These are phyloP conservation scores for Cercospora brassicicola DNA, from an alignment of 2,329 filamentous ascomycete genomes.

Conservation along the genomic window DNA sequence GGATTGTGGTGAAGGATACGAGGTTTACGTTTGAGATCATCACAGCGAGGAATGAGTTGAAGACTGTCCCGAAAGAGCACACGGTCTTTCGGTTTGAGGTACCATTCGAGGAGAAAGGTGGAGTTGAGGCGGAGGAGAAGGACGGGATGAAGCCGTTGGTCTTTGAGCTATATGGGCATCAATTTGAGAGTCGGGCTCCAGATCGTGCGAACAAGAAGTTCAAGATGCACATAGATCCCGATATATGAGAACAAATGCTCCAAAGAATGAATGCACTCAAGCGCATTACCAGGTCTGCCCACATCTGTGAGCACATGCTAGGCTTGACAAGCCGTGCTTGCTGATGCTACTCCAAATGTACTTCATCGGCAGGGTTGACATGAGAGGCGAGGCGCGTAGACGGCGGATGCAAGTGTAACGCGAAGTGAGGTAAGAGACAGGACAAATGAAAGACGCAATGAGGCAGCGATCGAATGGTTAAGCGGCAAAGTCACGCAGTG, in stretches of 20 bases:
- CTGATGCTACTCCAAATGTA: no score
- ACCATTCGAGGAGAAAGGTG: constrained; percentile 45
- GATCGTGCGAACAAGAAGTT: constrained; percentile 91
- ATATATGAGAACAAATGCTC: constrained; percentile 57
- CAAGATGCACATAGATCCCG: constrained; percentile 75
- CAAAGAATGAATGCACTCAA: not conserved
- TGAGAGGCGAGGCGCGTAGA: not conserved
- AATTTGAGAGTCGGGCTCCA: constrained; percentile 77
- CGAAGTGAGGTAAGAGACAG: no score
- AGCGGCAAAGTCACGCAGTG: constrained; percentile 36
- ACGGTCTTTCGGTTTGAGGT: constrained; percentile 80
- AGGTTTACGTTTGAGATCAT: constrained; percentile 84
- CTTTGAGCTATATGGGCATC: constrained; percentile 84
- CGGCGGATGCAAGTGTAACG: no score
- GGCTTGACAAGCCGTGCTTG: no score
- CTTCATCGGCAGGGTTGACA: no score
- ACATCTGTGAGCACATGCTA: not conserved
- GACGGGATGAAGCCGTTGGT: constrained; percentile 54
- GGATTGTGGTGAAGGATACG: constrained; percentile 86
- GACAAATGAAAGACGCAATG: constrained; percentile 22
- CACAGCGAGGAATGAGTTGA: constrained; percentile 68
- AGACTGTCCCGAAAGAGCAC: constrained; percentile 84
- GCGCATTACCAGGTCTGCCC: not conserved
- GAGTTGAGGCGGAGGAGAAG: constrained; percentile 25
- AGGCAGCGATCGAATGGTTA: constrained; percentile 42